Base-by-base conservation (phyloP, 768 basidiomycete species). In the Tylopilus balloui region DNA sequence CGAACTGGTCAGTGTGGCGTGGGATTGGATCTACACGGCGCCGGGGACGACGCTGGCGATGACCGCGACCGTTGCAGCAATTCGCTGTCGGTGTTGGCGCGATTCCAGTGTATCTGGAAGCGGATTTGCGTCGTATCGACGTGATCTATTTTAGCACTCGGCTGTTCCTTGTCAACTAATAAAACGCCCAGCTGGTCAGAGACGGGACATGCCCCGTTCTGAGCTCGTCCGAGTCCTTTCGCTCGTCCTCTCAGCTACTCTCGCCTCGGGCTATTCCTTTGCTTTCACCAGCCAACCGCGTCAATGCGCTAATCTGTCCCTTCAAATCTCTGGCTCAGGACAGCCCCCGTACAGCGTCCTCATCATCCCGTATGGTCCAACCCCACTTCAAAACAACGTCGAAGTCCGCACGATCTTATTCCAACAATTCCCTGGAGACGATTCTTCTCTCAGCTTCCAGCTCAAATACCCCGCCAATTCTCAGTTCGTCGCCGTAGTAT, bases 401-500 rank as follows among this genome's bases (percentile, higher is more conserved):
- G 88, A 92, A 63, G 82, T 75, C 20, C 75, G 88, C 24, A 76
- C 60, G 35, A 82, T 88, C 40, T 61, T 81, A 42, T 77, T 78
- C 56, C 63, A 79, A 12, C 63, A 74, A 5, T 88, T 89, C 59
- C 51, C 68, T 17, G 75, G 66, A 23, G 58, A 65, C 21, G 61
- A 66, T 6, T 48, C 69, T 17, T 69, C 72, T 20, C 56, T 79
- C 24, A 72, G 64, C 31, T 84, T 89, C 63, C 66, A 77, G 60
- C 73, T 88, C 45, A 76, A 73, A 24, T 90, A 77, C 61, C 88
- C 88, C 0, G 72, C 67, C 41, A 74, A 79, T 60, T 85, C 86
- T 3, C 82, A 86, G 58, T 83, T 91, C 46, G 85, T 90, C 21
- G 81, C 83, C 5, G 83, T 88, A 59, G 87, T 88, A 58, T 69